These are phyloP conservation scores for Trichothecium roseum DNA, from an alignment of 2,329 filamentous ascomycete genomes.

Conservation along the genomic window DNA sequence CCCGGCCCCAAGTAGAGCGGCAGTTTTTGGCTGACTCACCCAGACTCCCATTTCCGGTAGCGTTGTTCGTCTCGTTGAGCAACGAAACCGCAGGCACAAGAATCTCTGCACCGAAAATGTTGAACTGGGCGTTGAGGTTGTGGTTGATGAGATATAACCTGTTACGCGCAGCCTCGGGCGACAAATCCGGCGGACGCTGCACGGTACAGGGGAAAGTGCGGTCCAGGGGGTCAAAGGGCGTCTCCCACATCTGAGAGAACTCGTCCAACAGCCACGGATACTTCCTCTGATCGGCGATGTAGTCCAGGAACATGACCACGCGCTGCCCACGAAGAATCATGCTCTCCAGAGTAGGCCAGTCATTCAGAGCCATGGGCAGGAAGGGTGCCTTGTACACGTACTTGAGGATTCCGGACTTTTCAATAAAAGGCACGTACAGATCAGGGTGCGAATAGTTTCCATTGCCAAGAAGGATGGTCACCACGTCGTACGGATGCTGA, in stretches of 20 bases:
- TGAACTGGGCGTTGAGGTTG: conserved; percentile 75
- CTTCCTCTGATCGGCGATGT: conserved; percentile 65
- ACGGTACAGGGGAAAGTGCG: conserved; percentile 64
- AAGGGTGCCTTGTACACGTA: conserved; percentile 66
- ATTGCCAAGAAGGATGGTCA: conserved; percentile 81
- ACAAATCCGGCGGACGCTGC: conserved; percentile 63
- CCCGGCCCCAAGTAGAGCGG: conserved; percentile 46
- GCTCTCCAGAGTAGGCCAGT: conserved; percentile 75
- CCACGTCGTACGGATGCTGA: conserved; percentile 71
- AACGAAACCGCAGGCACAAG: conserved; percentile 62
- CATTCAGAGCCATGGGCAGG: conserved; percentile 57
- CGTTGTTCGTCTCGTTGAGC: conserved; percentile 63
- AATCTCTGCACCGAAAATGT: conserved; percentile 50
- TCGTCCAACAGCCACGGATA: conserved; percentile 82
- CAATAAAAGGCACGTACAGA: conserved; percentile 59
- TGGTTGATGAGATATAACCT: conserved; percentile 81
- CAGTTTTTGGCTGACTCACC: conserved; percentile 57
- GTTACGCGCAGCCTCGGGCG: conserved; percentile 39
- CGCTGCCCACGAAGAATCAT: conserved; percentile 64
- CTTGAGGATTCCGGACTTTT: conserved; percentile 58
- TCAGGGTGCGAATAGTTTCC: conserved; percentile 57
- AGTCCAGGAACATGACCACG: conserved; percentile 76
- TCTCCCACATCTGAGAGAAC: conserved; percentile 86
- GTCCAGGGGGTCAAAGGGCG: conserved; percentile 64
- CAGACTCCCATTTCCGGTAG: conserved; percentile 53